phyloP scores from a whole-genome alignment of 129 eudicot species.

The Scalesia atractyloides region DNA sequence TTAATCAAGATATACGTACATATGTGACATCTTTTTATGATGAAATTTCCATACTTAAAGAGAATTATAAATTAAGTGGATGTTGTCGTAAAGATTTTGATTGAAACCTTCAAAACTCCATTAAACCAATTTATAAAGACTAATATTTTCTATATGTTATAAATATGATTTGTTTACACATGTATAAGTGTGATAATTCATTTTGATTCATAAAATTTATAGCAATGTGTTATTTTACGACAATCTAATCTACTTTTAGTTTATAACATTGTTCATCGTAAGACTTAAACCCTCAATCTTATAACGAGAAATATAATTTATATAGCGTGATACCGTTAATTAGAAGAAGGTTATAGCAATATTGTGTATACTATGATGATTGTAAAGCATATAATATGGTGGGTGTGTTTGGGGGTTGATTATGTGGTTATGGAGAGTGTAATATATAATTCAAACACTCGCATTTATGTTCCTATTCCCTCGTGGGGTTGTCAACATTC shows the following conservation, averaged over 20 bases:
- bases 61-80: not conserved
- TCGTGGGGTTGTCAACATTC: slow-evolving; percentile 73
- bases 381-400: not conserved
- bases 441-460: slow-evolving; percentile 32
- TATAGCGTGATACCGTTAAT: too few relatives aligned
- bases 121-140: not conserved
- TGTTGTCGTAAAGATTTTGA: not conserved
- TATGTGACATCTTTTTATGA: too few relatives aligned
- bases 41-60: too few relatives aligned
- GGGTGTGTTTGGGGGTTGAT: not conserved
- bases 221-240: not conserved
- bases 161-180: not conserved
- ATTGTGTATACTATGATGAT: not conserved
- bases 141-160: not conserved
- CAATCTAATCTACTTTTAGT: too few relatives aligned
- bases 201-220: not conserved
- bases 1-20: too few relatives aligned
- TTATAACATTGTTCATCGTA: too few relatives aligned
- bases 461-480: slow-evolving; percentile 36
- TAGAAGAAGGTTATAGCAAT: too few relatives aligned
- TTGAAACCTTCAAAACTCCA: not conserved
- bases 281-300: too few relatives aligned
- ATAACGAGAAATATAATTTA: too few relatives aligned
- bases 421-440: slow-evolving; percentile 6
- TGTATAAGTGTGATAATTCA: not conserved